Evolutionary conservation across 2,329 filamentous ascomycete genomes (phyloP).

Genomic region (Fusarium incarnatum): DNA sequence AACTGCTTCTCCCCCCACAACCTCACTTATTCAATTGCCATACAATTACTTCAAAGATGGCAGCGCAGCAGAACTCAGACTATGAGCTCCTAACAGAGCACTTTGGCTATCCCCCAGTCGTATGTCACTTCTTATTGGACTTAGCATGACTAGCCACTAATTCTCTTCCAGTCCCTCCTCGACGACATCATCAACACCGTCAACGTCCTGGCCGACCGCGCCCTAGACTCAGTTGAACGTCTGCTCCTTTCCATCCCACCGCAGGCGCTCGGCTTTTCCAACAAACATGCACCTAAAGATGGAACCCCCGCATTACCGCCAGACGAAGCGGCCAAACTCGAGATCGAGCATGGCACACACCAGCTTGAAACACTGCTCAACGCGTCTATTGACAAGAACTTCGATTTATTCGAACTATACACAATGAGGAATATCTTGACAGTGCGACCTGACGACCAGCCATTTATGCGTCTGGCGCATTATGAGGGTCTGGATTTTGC

Average conservation of each 20-base stretch:
- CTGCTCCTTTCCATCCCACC: slow-evolving; percentile 81
- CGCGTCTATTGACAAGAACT: slow-evolving; percentile 84
- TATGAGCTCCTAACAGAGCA: slow-evolving; percentile 90
- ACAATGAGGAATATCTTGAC: slow-evolving; percentile 86
- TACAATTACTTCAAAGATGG: slow-evolving; percentile 44
- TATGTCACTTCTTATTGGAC: slow-evolving; percentile 59
- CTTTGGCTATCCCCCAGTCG: slow-evolving; percentile 92
- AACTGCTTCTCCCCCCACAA: slow-evolving; percentile 2
- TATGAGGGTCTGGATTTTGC: slow-evolving; percentile 76
- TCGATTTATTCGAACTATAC: slow-evolving; percentile 90
- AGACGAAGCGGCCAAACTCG: slow-evolving; percentile 61
- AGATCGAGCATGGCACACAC: slow-evolving; percentile 90
- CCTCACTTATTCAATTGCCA: background rate
- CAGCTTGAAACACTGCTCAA: slow-evolving; percentile 86
- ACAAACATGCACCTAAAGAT: slow-evolving; percentile 56
- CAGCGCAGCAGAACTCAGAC: slow-evolving; percentile 57
- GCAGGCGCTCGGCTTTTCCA: slow-evolving; percentile 81
- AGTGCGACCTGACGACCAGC: slow-evolving; percentile 74
- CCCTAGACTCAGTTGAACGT: slow-evolving; percentile 86
- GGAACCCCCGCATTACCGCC: slow-evolving; percentile 52
- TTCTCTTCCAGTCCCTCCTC: slow-evolving; percentile 76
- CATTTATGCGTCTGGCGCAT: slow-evolving; percentile 85
- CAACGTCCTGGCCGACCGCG: slow-evolving; percentile 92
- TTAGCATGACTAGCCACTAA: background rate
- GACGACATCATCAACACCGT: slow-evolving; percentile 98